Evolutionary conservation across 139 green algal genomes (phyloP).

Genomic region (Dunaliella sp.): DNA sequence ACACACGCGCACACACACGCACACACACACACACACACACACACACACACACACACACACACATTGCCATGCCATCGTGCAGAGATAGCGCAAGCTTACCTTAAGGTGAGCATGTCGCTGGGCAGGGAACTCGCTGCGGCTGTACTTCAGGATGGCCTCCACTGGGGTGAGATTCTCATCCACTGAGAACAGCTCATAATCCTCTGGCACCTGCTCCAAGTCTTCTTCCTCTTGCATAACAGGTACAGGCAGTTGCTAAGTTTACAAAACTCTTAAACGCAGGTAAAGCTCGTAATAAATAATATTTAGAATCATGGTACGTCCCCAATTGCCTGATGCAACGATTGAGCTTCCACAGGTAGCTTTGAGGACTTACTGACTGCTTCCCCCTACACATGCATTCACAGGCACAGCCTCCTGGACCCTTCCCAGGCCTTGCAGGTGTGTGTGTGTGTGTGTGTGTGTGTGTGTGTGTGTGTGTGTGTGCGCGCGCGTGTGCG

Average conservation of each 20-base stretch:
- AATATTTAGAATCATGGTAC: no score
- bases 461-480: neutral
- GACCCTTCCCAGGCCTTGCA: neutral
- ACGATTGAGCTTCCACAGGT: neutral
- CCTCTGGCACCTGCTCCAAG: neutral
- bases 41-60: no score
- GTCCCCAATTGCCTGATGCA: neutral
- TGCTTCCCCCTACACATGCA: neutral
- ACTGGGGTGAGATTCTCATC: constrained; percentile 13
- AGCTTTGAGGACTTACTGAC: no score
- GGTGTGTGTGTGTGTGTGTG: neutral
- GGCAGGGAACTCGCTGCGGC: constrained; percentile 14
- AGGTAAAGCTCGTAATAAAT: no score
- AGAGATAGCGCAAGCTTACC: constrained; percentile 5
- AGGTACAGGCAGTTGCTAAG: no score
- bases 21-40: no score
- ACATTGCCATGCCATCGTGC: no score
- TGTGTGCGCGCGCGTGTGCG: neutral
- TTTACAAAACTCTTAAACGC: no score
- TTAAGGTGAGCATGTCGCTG: constrained; percentile 17
- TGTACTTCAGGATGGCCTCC: constrained; percentile 21
- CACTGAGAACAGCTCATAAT: constrained; percentile 7
- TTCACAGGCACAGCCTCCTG: neutral
- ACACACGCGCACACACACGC: no score
- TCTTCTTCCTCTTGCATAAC: neutral